Evolutionary conservation across 352 stramenopile species (phyloP).

Genomic region (Phytophthora macrochlamydospora): DNA sequence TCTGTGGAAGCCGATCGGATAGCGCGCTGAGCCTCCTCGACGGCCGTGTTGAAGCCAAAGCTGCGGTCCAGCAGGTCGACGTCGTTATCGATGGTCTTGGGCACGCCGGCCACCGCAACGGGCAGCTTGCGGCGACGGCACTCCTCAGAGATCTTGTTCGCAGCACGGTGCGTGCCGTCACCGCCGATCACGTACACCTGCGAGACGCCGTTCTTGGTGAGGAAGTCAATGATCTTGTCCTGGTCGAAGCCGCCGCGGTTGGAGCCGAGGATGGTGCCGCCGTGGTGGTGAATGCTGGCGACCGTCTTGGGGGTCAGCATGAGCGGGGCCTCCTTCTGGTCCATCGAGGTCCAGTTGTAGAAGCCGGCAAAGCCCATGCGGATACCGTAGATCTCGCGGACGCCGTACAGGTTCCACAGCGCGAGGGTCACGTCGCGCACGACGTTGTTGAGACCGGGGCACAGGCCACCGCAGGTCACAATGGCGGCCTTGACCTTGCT

Average conservation of each 20-base stretch:
- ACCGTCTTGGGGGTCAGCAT: conserved; percentile 78
- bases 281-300: conserved; percentile 87
- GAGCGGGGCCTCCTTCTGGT: conserved; percentile 79
- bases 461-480: conserved; percentile 94
- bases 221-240: conserved; percentile 96
- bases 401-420: conserved; percentile 89
- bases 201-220: conserved; percentile 89
- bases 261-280: conserved; percentile 94
- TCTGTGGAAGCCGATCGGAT: conserved; percentile 93
- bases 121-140: conserved; percentile 82
- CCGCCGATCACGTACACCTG: conserved; percentile 98
- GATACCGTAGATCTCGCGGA: conserved; percentile 85
- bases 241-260: conserved; percentile 96
- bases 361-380: conserved; percentile 84
- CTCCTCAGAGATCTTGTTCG: conserved; percentile 91
- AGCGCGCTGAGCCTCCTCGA: conserved; percentile 95
- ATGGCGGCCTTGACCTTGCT: conserved; percentile 87
- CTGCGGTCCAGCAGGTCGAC: conserved; percentile 98
- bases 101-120: conserved; percentile 95
- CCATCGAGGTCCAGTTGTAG: conserved; percentile 81
- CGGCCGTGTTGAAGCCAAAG: conserved; percentile 97
- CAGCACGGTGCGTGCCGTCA: conserved; percentile 97
- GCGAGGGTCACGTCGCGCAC: conserved; percentile 96
- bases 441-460: conserved; percentile 98
- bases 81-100: conserved; percentile 99